These are phyloP conservation scores for Flaveria trinervia DNA, from an alignment of 129 eudicot genomes.

Conservation along the genomic window DNA sequence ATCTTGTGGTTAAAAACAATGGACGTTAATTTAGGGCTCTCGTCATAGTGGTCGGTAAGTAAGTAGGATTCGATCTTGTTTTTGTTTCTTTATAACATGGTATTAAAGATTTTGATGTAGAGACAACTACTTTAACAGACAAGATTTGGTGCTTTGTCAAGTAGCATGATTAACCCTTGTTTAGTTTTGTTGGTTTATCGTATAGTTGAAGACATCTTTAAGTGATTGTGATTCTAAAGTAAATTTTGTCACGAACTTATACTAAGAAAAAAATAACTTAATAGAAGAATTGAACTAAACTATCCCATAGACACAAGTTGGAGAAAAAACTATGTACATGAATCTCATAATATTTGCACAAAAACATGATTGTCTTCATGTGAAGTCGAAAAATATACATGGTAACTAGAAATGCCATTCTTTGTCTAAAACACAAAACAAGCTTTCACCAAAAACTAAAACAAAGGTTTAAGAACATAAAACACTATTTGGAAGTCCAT, in stretches of 20 bases:
- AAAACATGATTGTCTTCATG: too few species aligned
- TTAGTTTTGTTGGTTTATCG: background rate
- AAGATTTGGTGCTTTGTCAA: slow-evolving; percentile 9
- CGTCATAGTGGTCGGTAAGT: slow-evolving; percentile 4
- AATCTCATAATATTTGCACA: too few species aligned
- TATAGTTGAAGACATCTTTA: background rate
- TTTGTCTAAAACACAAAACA: too few species aligned
- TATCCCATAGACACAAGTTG: too few species aligned
- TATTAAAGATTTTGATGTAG: slow-evolving; percentile 16
- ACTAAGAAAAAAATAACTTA: background rate
- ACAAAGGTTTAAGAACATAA: too few species aligned
- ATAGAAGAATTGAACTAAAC: background rate
- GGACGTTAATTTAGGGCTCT: slow-evolving; percentile 17
- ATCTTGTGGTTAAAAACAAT: slow-evolving; percentile 31
- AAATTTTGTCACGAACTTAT: background rate
- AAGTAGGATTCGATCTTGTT: slow-evolving; percentile 11
- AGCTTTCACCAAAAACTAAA: too few species aligned
- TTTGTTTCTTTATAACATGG: slow-evolving; percentile 7
- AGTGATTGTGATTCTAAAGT: background rate
- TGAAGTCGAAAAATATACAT: too few species aligned
- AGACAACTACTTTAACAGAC: slow-evolving; percentile 21
- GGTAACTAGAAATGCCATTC: too few species aligned
- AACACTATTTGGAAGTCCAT: too few species aligned
- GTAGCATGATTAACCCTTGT: background rate
- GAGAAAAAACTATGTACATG: too few species aligned